Evolutionary conservation across 176 grass and related monocot species (phyloP).

Genomic region (Phragmites australis): DNA sequence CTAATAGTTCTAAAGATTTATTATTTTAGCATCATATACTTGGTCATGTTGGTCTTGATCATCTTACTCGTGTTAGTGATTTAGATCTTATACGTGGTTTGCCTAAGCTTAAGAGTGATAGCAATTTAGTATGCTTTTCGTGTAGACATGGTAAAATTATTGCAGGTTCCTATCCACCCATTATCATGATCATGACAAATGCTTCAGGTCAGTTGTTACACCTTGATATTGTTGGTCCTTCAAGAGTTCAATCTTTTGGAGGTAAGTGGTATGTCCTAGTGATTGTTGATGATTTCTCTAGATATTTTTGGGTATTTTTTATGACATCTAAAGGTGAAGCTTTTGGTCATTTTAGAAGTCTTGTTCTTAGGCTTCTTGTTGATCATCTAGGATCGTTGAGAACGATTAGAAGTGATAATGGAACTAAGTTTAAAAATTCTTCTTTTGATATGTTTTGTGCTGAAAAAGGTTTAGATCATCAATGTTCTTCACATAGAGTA

Average conservation of each 20-base stretch:
- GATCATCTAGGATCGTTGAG: not conserved
- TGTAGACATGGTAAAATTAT: too few species aligned
- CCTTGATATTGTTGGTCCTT: too few species aligned
- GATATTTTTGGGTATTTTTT: not conserved
- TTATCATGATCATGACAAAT: too few species aligned
- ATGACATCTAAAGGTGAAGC: not conserved
- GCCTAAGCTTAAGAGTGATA: too few species aligned
- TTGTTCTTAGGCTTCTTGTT: not conserved
- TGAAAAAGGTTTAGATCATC: not conserved
- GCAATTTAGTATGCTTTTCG: too few species aligned
- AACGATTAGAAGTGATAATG: not conserved
- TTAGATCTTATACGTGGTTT: too few species aligned
- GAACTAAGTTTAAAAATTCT: not conserved
- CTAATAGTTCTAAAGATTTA: too few species aligned
- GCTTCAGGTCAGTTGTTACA: too few species aligned
- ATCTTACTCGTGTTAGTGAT: too few species aligned
- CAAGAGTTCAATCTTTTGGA: not conserved
- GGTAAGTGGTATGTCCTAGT: not conserved
- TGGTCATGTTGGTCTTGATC: too few species aligned
- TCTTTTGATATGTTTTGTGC: not conserved
- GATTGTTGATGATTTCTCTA: not conserved
- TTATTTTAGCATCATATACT: too few species aligned
- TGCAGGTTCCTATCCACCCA: too few species aligned
- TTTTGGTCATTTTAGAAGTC: not conserved
- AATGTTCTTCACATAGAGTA: not conserved